Percentiles rank a stretch among this genome's conserved stretches.
Conservation (phyloP, 495 filamentous ascomycete species). For the Tuber calosporum region DNA sequence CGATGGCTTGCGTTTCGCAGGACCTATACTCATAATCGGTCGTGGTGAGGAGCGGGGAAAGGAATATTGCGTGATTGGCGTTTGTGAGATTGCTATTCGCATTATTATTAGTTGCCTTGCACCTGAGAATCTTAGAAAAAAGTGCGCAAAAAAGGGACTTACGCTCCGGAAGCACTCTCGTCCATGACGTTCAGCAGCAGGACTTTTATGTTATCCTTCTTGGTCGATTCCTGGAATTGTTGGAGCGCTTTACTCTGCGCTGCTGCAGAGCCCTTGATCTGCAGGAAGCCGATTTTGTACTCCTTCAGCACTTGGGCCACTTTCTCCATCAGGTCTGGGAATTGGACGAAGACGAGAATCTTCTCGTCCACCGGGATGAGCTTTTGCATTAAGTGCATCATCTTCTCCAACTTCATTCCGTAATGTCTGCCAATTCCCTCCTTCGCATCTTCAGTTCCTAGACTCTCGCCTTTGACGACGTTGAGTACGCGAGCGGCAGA, state of each 20-base stretch:
- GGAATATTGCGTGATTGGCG: slow-evolving; percentile 73
- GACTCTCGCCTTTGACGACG: slow-evolving; percentile 42
- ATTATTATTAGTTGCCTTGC: slow-evolving; percentile 8
- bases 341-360: slow-evolving; percentile 52
- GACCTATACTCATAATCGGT: slow-evolving; percentile 55
- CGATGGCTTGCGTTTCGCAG: slow-evolving; percentile 63
- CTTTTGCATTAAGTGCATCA: slow-evolving; percentile 47
- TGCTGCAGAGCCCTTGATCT: slow-evolving; percentile 30
- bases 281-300: slow-evolving; percentile 26
- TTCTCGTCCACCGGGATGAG: slow-evolving; percentile 47
- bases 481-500: slow-evolving; percentile 40
- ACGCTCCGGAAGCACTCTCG: slow-evolving; percentile 63
- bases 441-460: slow-evolving; percentile 40
- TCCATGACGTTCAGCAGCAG: slow-evolving; percentile 60
- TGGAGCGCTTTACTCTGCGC: slow-evolving; percentile 44
- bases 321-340: slow-evolving; percentile 44
- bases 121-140: background rate
- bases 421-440: slow-evolving; percentile 39
- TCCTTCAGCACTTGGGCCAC: slow-evolving; percentile 38
- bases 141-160: slow-evolving; percentile 43
- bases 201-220: slow-evolving; percentile 46
- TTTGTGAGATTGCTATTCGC: slow-evolving; percentile 58
- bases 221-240: slow-evolving; percentile 44
- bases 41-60: slow-evolving; percentile 52
- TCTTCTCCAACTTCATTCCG: slow-evolving; percentile 48